Conservation (phyloP, 306 rosid species). For the Quillaja saponaria region DNA sequence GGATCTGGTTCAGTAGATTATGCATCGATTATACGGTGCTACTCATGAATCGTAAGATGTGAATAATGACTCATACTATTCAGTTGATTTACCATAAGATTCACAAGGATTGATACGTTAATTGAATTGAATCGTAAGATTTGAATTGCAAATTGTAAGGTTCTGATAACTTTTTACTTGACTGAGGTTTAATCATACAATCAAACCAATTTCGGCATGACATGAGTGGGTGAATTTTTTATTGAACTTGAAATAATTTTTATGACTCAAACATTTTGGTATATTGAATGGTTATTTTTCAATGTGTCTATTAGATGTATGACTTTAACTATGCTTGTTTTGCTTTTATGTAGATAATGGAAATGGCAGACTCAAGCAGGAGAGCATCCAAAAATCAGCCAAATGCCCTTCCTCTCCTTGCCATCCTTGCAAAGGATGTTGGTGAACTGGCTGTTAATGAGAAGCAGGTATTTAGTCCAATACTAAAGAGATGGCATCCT, state of each 20-base stretch:
- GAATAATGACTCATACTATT: too few species aligned
- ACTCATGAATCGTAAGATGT: too few species aligned
- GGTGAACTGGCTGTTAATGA: constrained; percentile 82
- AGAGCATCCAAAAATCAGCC: constrained; percentile 91
- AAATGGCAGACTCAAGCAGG: constrained; percentile 93
- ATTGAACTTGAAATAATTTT: constrained; percentile 7
- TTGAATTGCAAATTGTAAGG: too few species aligned
- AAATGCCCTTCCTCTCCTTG: constrained; percentile 83
- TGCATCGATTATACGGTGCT: too few species aligned
- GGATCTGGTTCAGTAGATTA: too few species aligned
- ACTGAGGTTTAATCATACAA: constrained; percentile 2
- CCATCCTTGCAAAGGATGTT: constrained; percentile 94
- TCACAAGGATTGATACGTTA: too few species aligned
- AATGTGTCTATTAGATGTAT: constrained; percentile 9
- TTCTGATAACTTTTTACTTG: too few species aligned
- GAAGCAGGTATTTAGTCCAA: constrained; percentile 86
- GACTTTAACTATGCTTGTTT: constrained; percentile 37
- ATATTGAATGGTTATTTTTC: too few species aligned
- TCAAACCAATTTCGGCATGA: too few species aligned
- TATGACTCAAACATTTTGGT: not conserved
- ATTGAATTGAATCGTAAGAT: too few species aligned
- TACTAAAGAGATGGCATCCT: constrained; percentile 93
- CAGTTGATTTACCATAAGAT: too few species aligned
- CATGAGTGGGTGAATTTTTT: constrained; percentile 7
- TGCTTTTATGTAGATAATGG: constrained; percentile 72